Base-by-base conservation (phyloP, 108 stramenopile genomes). In the Fistulifera pelliculosa region DNA sequence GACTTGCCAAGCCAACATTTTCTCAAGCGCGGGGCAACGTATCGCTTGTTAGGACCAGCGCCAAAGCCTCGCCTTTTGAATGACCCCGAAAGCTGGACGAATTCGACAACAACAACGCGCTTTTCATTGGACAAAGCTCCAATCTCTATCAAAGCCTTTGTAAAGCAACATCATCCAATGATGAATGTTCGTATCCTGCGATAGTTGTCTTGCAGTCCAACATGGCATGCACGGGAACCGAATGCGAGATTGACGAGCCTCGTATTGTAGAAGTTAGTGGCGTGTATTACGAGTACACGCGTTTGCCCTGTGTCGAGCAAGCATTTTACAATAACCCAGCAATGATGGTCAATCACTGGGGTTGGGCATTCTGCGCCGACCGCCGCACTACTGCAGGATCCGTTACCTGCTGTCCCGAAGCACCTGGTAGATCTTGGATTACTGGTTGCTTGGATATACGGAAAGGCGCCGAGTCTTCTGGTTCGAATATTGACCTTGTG, bases 1-100 rank as follows among this genome's bases (percentile, higher is more conserved):
- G 81, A 87, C 55, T 42, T 83, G 0, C 80, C 80, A 6, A 14
- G 13, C 4, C 28, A 65, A 28, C 45, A 76, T 14, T 90, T 85
- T 31, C 64, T 90, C 27, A 63, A 62, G 27, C 51, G 42, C 25
- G 80, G 80, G 24, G 81, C 80, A 27, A 65, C 31, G 14, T 85
- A 77, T 43, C 60, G 70, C 7, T 60, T 81, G 18, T 52, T 81
- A 21, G 84, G 83, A 17, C 27, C 44, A 26, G 53, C 51, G 21
- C 26, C 53, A 22, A 47, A 41, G 7, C 68, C 75, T 3, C 21
- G 26, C 4, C 42, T 56, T 5, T 65, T 62, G 15, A 23, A 62
- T 16, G 74, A 65, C 42, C 60, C 54, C 3, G 22, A 4, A 23
- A 56, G 61, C 16, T 74, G 65, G 65, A 6, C 39, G 21, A 25